Conservation (phyloP, 2,329 filamentous ascomycete genomes). For the Penicillium sp. region DNA sequence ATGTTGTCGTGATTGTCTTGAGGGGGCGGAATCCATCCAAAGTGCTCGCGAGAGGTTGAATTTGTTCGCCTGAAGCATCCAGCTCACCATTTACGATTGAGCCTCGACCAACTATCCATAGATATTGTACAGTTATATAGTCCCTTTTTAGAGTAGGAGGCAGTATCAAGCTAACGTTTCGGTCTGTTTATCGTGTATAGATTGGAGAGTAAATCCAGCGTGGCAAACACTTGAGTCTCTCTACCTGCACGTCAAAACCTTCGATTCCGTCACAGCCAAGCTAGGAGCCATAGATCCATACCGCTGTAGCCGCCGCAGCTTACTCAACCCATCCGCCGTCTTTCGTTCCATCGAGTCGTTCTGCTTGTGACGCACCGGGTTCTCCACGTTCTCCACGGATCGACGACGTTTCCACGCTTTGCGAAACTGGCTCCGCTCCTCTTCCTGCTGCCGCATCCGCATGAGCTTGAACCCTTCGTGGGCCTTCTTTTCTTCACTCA, state of each 20-base stretch:
- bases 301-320: slow-evolving; percentile 16
- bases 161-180: too few relatives aligned
- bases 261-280: neutral
- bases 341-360: neutral
- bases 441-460: slow-evolving; percentile 33
- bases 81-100: too few relatives aligned
- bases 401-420: slow-evolving; percentile 32
- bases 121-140: too few relatives aligned
- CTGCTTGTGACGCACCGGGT: neutral
- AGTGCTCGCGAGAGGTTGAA: too few relatives aligned
- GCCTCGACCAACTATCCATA: too few relatives aligned
- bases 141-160: too few relatives aligned
- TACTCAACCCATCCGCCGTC: slow-evolving; percentile 8
- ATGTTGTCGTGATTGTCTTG: too few relatives aligned
- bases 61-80: too few relatives aligned
- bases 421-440: slow-evolving; percentile 36
- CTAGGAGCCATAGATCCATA: slow-evolving; percentile 9
- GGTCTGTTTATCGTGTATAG: too few relatives aligned
- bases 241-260: neutral
- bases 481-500: slow-evolving; percentile 35
- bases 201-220: neutral
- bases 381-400: slow-evolving; percentile 13
- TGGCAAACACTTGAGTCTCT: neutral
- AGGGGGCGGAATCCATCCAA: too few relatives aligned
- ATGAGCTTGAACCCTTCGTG: slow-evolving; percentile 32